Base-by-base conservation (phyloP, 2,329 filamentous ascomycete species). In the Fusarium verrucosum region DNA sequence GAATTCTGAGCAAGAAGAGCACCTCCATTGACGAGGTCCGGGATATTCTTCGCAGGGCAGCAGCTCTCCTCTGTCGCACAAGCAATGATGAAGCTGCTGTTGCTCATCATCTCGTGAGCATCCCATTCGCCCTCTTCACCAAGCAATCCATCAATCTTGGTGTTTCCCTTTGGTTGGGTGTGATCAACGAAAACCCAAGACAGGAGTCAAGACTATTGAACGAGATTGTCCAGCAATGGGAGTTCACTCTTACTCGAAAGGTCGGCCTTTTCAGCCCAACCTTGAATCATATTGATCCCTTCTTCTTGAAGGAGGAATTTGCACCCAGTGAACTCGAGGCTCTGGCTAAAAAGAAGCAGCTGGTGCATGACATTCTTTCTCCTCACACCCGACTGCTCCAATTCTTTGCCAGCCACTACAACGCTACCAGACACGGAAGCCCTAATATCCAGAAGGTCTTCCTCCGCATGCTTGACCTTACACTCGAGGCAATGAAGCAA, bases 101-200 rank as follows among this genome's bases (percentile, higher is more conserved):
- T 53, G 88, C 92, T 13, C 91, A 94, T 72, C 90, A 96, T 72
- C 84, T 99, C 16, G 94, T 99, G 62, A 89, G 87, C 68, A 95
- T 99, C 60, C 96, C 95, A 0, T 99, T 99, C 76, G 86, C 87
- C 36, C 87, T 97, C 42, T 98, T 99, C 75, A 96, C 91, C 7
- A 97, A 96, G 75, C 91, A 96, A 72, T 95, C 94, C 3, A 95
- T 99, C 75, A 96, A 97, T 74, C 87, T 98, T 46, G 96, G 95
- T 7, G 91, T 97, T 32, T 97, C 95, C 5, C 81, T 99, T 8
- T 99, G 95, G 95, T 87, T 97, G 60, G 95, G 95, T 23, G 92
- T 98, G 14, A 96, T 98, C 72, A 95, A 98, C 71, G 95, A 99
- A 75, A 98, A 97, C 72, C 92, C 94, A 4, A 86, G 87, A 53